Base-by-base conservation (phyloP, 768 basidiomycete species). In the Pleurotus tuoliensis region DNA sequence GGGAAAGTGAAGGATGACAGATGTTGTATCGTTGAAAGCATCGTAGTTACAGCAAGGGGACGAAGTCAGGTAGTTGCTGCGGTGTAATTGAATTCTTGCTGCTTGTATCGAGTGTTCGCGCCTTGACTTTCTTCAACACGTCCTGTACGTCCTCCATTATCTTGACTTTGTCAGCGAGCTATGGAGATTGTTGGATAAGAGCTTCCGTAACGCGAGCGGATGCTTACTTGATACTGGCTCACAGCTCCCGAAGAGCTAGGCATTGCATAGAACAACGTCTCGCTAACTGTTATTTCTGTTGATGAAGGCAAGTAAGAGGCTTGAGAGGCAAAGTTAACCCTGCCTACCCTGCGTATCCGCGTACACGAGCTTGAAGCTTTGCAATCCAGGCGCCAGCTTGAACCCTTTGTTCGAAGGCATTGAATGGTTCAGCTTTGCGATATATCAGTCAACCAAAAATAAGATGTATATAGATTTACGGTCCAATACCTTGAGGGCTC, bases 221-320 rank as follows among this genome's bases (percentile, higher is more conserved):
- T 2, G 64, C 78, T 55, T 27, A 88, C 90, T 73, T 90, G 87
- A 62, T 87, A 86, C n/a, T 76, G 71, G 11, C 84, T 82, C 0
- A 92, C 88, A 6, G 82, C 76, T 0, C 86, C 90, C 0, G 90
- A 93, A 0, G 90, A 90, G 62, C 84, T 87, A 0, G 90, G 88
- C 30, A 88, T 77, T 2, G 87, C 85, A 65, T 83, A 93, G 65
- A 94, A 82, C 0, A 92, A 63, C 0, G 89, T 91, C 64, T 88
- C 87, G 3, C 12, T 20, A 37, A 59, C 20, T 16, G 50, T 13
- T 8, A 38, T 18, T 34, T 11, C 15, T 3, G 22, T n/a, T 47
- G n/a, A 20, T 16, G 6, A 37, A 16, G 12, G 4, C 6, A 16
- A 20, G 24, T 18, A 0, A 20, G n/a, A 25, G 25, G 41, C 7